Base-by-base conservation (phyloP, 2,329 filamentous ascomycete species). In the Catunica adiposa region DNA sequence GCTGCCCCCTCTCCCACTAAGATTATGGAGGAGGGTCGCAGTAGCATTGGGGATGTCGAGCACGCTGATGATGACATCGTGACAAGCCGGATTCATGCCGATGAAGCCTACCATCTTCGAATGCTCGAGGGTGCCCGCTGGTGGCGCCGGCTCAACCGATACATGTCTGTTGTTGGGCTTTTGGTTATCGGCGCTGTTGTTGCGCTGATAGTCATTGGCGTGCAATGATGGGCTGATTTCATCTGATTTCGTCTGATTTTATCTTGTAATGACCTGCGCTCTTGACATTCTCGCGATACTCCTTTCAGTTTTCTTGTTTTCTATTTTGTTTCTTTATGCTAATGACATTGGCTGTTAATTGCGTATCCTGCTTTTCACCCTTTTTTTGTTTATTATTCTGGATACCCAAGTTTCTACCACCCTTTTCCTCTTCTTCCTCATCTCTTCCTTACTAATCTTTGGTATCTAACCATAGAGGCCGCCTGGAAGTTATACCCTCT, bases 101-200 rank as follows among this genome's bases (percentile, higher is more conserved):
- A 53, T 40, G 57, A 58, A 34, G 40, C 48, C 1, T 53, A 53
- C n/a, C 29, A 58, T 17, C 15, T 26, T 64, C 63, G 55, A 20
- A 59, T 57, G 48, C 56, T 56, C 60, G 70, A 72, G 61, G 78
- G 73, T 55, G 75, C 75, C 11, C 68, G 71, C 51, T 80, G 78
- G 78, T 81, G 78, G 78, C 71, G 78, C 56, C 74, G 71, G 51
- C 68, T 80, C 47, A 81, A 81, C 62, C 72, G 77, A 55, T 69
- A 70, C 60, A 80, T 81, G 77, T 73, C 76, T 25, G 61, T 79
- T 48, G 64, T 79, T 23, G 78, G 78, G 2, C 63, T 79, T 3
- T 64, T 80, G 50, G 70, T 80, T 31, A 66, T 80, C 20, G 75
- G 71, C 34, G 72, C 75, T 26, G 66, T 78, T 26, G 64, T 73